Percentiles rank a stretch among this genome's conserved stretches.
Evolutionary conservation across 805 yeast genomes (phyloP).

Genomic region (Wickerhamiella galacta): DNA sequence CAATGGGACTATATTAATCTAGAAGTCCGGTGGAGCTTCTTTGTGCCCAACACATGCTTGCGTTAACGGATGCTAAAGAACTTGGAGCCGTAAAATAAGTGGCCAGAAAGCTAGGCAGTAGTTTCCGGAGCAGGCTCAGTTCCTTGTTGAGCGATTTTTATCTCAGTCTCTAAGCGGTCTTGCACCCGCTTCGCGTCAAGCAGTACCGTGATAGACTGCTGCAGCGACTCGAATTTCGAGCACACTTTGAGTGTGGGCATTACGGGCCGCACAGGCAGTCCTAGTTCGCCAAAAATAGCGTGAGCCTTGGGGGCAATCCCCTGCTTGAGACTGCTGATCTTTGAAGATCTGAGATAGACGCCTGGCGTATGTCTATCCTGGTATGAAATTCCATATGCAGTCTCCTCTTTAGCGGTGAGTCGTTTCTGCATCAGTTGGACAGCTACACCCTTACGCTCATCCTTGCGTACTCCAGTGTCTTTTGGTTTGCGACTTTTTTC

Average conservation of each 20-base stretch:
- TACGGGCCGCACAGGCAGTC: conserved; percentile 63
- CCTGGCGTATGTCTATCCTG: conserved; percentile 51
- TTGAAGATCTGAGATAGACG: conserved; percentile 63
- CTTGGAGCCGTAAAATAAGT: no score
- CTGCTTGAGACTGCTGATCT: conserved; percentile 64
- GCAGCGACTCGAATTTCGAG: conserved; percentile 57
- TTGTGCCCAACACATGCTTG: no score
- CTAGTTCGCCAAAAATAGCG: conserved; percentile 57
- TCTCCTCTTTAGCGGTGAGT: conserved; percentile 62
- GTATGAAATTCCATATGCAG: conserved; percentile 63
- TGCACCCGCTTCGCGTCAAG: conserved; percentile 73
- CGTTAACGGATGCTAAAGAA: no score
- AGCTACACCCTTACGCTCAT: conserved; percentile 14
- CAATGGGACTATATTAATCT: no score
- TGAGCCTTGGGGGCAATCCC: conserved; percentile 46
- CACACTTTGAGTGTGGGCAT: conserved; percentile 75
- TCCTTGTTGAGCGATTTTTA: conserved; percentile 25
- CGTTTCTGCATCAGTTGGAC: conserved; percentile 28
- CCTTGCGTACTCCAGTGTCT: conserved; percentile 2
- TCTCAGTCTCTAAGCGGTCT: conserved; percentile 76
- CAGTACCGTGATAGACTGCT: conserved; percentile 50
- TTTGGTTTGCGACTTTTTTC: conserved; percentile 34
- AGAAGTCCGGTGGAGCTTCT: no score
- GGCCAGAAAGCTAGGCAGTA: no score
- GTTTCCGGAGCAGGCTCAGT: no score